These are phyloP conservation scores for Thamnidium elegans DNA, from an alignment of 192 early-diverging fungal genomes.

Conservation along the genomic window DNA sequence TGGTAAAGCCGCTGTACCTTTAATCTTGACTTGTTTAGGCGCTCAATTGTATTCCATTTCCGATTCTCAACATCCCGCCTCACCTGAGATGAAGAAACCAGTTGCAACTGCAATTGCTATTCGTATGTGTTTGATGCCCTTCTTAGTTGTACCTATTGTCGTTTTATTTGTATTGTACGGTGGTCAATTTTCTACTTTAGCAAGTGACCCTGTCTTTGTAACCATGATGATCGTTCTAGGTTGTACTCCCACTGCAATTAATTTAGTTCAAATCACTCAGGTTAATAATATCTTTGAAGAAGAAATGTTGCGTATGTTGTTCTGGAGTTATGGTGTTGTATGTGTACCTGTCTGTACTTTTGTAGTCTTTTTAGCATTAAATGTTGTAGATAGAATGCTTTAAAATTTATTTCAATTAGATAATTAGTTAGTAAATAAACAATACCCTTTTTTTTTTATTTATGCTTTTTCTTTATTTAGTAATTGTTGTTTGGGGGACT, in stretches of 20 bases:
- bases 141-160: conserved; percentile 39
- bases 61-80: conserved; percentile 12
- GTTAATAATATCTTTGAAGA: conserved; percentile 68
- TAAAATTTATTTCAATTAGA: conserved; percentile 4
- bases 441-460: background rate
- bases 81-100: conserved; percentile 31
- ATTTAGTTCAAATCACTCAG: conserved; percentile 67
- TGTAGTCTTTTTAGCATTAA: conserved; percentile 31
- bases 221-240: conserved; percentile 62
- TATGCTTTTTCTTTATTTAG: background rate
- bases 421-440: no score
- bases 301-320: conserved; percentile 62
- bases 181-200: conserved; percentile 39
- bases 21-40: conserved; percentile 74
- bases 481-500: no score
- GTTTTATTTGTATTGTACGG: conserved; percentile 30
- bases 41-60: conserved; percentile 50
- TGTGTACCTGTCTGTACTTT: conserved; percentile 38
- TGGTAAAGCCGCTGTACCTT: conserved; percentile 74
- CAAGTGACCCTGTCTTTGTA: conserved; percentile 65
- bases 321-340: conserved; percentile 62
- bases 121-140: conserved; percentile 39
- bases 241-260: conserved; percentile 69
- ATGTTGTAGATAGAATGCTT: conserved; percentile 23
- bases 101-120: conserved; percentile 30